Conservation (phyloP, 495 filamentous ascomycete genomes). For the Gamarada debralockiae region DNA sequence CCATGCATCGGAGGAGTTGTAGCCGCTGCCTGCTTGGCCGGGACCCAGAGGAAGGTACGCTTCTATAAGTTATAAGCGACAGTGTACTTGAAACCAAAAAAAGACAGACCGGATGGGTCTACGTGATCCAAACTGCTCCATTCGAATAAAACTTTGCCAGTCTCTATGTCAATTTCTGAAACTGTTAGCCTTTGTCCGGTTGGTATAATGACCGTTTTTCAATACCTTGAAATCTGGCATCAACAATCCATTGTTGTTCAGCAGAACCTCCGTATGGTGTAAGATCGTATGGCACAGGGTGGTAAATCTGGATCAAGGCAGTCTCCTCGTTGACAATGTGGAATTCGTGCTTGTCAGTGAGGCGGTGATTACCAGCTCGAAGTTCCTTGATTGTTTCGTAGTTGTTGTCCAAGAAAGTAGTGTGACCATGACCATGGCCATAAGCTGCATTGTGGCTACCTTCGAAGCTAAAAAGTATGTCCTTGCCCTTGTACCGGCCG, state of each 20-base stretch:
- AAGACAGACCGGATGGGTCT: slow-evolving; percentile 34
- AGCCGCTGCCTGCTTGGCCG: slow-evolving; percentile 47
- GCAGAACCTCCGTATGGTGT: slow-evolving; percentile 39
- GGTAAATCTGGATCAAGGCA: slow-evolving; percentile 47
- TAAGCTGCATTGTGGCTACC: slow-evolving; percentile 51
- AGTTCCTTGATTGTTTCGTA: slow-evolving; percentile 16
- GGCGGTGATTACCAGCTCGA: not conserved
- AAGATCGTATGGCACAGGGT: slow-evolving; percentile 37
- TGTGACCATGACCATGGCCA: slow-evolving; percentile 33
- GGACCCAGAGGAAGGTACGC: slow-evolving; percentile 48
- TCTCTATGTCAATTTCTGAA: no score
- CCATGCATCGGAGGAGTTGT: slow-evolving; percentile 39
- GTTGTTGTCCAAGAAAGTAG: slow-evolving; percentile 8
- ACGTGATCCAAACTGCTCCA: slow-evolving; percentile 39
- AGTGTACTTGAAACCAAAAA: not conserved
- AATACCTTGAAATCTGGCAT: slow-evolving; percentile 31
- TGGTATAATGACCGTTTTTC: no score
- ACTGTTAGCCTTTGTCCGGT: no score
- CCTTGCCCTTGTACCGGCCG: slow-evolving; percentile 30
- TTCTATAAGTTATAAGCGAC: slow-evolving; percentile 26
- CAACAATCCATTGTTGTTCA: slow-evolving; percentile 36
- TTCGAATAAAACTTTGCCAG: slow-evolving; percentile 35
- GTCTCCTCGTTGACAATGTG: slow-evolving; percentile 45
- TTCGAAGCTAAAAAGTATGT: slow-evolving; percentile 33
- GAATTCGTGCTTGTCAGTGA: slow-evolving; percentile 36